Conservation (phyloP, 805 yeast species). For the Lachancea nothofagi region DNA sequence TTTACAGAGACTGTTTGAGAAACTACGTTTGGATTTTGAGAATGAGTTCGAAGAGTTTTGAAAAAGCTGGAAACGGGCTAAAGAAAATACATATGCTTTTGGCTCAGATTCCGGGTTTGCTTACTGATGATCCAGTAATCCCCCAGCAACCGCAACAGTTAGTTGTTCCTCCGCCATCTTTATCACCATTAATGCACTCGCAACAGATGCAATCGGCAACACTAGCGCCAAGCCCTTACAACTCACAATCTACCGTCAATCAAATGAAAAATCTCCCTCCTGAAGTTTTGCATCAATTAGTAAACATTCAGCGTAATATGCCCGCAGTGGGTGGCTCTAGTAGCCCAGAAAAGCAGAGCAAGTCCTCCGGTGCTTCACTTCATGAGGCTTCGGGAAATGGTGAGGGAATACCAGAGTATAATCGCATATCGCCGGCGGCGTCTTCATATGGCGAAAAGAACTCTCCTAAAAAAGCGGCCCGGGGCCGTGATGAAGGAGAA, state of each 20-base stretch:
- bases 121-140: constrained; percentile 26
- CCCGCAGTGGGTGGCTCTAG: constrained; percentile 6
- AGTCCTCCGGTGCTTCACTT: neutral
- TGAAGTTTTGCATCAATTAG: constrained; percentile 18
- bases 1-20: constrained; percentile 61
- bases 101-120: constrained; percentile 67
- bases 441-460: neutral
- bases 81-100: constrained; percentile 65
- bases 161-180: constrained; percentile 20
- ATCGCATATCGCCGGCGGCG: constrained; percentile 5
- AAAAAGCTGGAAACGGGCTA: constrained; percentile 71
- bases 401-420: neutral
- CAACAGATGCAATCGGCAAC: constrained; percentile 4
- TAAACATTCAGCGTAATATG: constrained; percentile 16
- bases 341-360: neutral
- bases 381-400: neutral
- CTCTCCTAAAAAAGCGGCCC: neutral
- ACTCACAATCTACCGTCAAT: constrained; percentile 9
- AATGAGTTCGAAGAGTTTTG: constrained; percentile 70
- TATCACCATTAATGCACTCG: constrained; percentile 17
- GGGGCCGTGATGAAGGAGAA: neutral
- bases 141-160: constrained; percentile 13
- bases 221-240: constrained; percentile 7
- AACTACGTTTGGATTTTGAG: constrained; percentile 74
- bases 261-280: constrained; percentile 20